A percentile compares a stretch with the other conserved stretches of the same genome.
These are phyloP conservation scores for Hypoxylon cercidicola DNA, from an alignment of 495 filamentous ascomycete genomes.

Conservation along the genomic window DNA sequence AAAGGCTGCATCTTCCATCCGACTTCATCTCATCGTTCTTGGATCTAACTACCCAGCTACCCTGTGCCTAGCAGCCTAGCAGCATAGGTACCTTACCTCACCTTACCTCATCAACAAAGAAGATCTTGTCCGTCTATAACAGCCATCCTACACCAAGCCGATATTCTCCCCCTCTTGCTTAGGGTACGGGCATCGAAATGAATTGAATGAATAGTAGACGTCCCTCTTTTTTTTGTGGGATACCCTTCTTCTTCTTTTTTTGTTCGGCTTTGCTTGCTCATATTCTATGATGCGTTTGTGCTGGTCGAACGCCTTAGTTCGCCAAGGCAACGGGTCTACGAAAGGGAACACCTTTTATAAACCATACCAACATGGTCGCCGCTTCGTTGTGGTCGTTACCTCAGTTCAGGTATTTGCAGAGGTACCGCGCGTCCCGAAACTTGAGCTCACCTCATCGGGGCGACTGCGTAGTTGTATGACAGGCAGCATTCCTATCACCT, in stretches of 20 bases:
- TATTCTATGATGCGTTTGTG: constrained; percentile 32
- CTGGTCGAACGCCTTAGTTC: constrained; percentile 12
- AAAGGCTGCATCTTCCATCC: constrained; percentile 49
- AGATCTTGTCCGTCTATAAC: not conserved
- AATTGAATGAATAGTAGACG: constrained; percentile 17
- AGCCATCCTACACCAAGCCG: not conserved
- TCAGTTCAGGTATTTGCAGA: constrained; percentile 16
- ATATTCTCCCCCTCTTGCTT: constrained; percentile 16
- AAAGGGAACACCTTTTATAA: constrained; percentile 1
- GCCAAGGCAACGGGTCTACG: constrained; percentile 1
- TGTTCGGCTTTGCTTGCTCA: constrained; percentile 32
- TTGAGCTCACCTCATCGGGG: constrained; percentile 43
- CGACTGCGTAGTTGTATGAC: constrained; percentile 37
- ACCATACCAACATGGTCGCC: constrained; percentile 26
- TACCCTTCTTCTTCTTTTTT: constrained; percentile 15
- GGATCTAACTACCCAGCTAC: constrained; percentile 26
- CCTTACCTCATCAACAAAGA: constrained; percentile 29
- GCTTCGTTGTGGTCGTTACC: constrained; percentile 22
- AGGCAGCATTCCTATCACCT: constrained; percentile 45
- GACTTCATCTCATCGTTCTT: constrained; percentile 52
- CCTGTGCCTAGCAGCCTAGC: no score
- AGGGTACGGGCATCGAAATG: not conserved
- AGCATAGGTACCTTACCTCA: constrained; percentile 12
- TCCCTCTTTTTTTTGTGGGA: constrained; percentile 16
- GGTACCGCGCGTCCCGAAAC: constrained; percentile 38